Evolutionary conservation across 1,139 yeast genomes (phyloP), one percentile per base, ranked within the genome.

Genomic region (Pichia sp.): DNA sequence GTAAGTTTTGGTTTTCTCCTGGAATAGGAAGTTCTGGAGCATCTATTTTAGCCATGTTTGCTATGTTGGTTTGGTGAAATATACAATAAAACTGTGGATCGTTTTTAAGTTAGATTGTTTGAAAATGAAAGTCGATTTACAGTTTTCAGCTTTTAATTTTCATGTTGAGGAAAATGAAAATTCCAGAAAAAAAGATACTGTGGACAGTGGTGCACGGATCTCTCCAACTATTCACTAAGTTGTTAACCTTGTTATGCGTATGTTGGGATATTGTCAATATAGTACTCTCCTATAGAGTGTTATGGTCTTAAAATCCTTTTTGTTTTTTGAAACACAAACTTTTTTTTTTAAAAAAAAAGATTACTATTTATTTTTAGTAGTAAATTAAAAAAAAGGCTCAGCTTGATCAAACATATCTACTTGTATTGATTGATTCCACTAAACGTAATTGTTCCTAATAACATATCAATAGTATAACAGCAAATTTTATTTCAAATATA

Each of bases 1-100:
- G 52, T 38, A 64, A 63, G 36, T 47, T 50, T 47, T 61, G 60
- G 46, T 62, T 61, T 48, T 77, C 82, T 7, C 85, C 84, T 1
- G 85, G 84, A 44, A 79, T 74, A 40, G 82, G 74, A 51, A 80
- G 70, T 39, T 79, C 72, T 36, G 86, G 86, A 29, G 74, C 74
- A 50, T 77, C 68, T 50, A 60, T 56, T 36, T 47, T 54, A 1
- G 62, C 60, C 60, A 58, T 56, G 16, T 32, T 32, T 32, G 22
- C 3, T 32, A 22, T 32, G 16, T 20, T 16, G 15, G 18, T 32
- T 32, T 32, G 23, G 22, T 16, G 11, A 4, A 32, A 32, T 4
- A 20, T 32, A 25, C 3, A 8, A 9, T 4, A 32, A 16, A 4
- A 3, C 15, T 8, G 3, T 11, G 11, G 36, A n/a, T n/a, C n/a